phyloP scores from a whole-genome alignment of 768 basidiomycete genomes.

The Phallus indusiatus region DNA sequence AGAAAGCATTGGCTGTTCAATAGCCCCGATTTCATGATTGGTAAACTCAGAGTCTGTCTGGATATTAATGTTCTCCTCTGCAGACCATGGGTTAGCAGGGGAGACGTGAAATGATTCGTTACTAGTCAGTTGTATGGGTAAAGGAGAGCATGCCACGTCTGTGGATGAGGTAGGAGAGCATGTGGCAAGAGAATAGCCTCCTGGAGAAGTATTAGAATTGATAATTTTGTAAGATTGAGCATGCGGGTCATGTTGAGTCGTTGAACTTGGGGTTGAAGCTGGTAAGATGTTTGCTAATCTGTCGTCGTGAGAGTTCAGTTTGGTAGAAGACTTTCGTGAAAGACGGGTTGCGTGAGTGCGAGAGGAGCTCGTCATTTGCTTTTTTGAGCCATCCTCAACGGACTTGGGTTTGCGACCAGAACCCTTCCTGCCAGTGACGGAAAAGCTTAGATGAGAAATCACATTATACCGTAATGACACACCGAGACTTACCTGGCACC shows the following conservation, averaged over 20 bases:
- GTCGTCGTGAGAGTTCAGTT: background rate
- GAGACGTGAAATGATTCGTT: background rate
- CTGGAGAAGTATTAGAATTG: background rate
- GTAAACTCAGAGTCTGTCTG: background rate
- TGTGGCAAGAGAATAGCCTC: background rate
- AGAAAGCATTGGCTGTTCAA: background rate
- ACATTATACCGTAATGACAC: background rate
- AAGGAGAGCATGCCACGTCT: background rate
- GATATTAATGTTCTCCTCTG: background rate
- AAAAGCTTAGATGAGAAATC: no score
- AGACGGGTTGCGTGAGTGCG: background rate
- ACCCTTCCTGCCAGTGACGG: slow-evolving; percentile 3
- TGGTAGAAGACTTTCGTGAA: background rate
- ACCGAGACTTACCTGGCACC: slow-evolving; percentile 2
- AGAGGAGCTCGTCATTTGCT: background rate
- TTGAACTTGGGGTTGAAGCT: background rate
- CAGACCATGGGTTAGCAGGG: background rate
- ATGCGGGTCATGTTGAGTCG: background rate
- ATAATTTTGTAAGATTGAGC: background rate
- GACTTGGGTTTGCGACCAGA: slow-evolving; percentile 6
- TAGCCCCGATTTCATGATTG: background rate
- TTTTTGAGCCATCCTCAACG: background rate
- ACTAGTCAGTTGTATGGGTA: background rate
- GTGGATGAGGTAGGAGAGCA: background rate
- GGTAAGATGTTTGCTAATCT: background rate